A percentile compares a stretch with the other conserved stretches of the same genome.
These are phyloP conservation scores for Phytomonas serpens DNA, from an alignment of 208 protist species.

Conservation along the genomic window DNA sequence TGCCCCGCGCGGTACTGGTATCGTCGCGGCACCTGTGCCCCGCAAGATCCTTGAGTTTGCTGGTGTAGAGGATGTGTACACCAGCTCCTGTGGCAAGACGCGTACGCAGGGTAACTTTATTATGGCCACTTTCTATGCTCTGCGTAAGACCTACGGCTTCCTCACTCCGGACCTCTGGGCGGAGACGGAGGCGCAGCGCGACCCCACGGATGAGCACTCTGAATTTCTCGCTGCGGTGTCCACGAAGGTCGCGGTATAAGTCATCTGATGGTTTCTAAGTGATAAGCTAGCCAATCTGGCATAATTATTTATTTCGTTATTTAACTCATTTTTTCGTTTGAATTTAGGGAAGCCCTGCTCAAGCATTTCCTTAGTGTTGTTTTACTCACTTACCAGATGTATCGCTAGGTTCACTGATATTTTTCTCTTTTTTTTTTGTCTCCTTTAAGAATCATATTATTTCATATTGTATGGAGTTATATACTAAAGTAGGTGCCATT, in stretches of 20 bases:
- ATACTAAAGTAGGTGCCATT: neutral
- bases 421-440: constrained; percentile 12
- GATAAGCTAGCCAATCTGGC: neutral
- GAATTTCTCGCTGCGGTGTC: constrained; percentile 65
- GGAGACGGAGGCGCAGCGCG: constrained; percentile 70
- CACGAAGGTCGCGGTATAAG: constrained; percentile 5
- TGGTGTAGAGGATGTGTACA: constrained; percentile 99
- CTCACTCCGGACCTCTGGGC: constrained; percentile 99
- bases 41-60: constrained; percentile 98
- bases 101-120: constrained; percentile 99
- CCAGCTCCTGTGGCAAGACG: constrained; percentile 95
- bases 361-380: neutral
- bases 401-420: neutral
- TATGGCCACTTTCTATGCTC: constrained; percentile 97
- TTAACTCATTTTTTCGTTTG: neutral
- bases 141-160: constrained; percentile 97
- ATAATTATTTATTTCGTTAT: constrained; percentile 2
- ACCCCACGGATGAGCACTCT: constrained; percentile 92
- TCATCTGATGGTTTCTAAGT: neutral
- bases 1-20: constrained; percentile 98
- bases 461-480: neutral
- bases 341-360: neutral
- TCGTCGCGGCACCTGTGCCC: constrained; percentile 96
- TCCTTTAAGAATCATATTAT: neutral
- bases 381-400: neutral